phyloP scores from a whole-genome alignment of 192 early-diverging fungal genomes.

The Phycomyces blakesleeanus region DNA sequence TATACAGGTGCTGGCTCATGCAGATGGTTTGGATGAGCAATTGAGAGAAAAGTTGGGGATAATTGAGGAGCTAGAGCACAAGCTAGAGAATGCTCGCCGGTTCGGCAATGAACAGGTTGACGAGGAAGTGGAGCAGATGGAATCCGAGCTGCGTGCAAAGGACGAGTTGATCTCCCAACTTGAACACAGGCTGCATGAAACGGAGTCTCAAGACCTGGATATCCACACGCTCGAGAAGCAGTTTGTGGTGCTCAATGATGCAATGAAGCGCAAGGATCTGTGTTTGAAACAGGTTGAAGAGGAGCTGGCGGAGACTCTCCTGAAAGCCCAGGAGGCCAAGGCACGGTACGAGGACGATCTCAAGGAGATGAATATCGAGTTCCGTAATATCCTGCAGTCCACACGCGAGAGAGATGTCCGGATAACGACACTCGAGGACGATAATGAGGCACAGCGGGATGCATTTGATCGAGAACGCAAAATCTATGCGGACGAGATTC shows the following conservation, averaged over 20 bases:
- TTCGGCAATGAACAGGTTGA: neutral
- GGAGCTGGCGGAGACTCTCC: neutral
- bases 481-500: neutral
- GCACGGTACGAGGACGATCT: neutral
- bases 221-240: neutral
- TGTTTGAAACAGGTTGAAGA: neutral
- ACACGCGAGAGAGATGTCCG: neutral
- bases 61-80: neutral
- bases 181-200: neutral
- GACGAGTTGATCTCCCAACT: neutral
- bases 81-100: neutral
- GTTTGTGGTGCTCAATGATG: neutral
- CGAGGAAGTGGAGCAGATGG: neutral
- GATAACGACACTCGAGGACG: neutral
- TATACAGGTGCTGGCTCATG: neutral
- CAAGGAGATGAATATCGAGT: neutral
- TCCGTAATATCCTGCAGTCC: neutral
- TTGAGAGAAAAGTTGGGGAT: neutral
- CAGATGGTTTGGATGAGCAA: neutral
- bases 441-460: slow-evolving; percentile 1
- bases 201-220: neutral
- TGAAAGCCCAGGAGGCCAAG: neutral
- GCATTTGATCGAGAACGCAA: neutral
- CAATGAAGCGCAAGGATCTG: neutral
- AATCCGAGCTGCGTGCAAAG: neutral